Base-by-base conservation (phyloP, 805 yeast species). In the Pichia heedii region DNA sequence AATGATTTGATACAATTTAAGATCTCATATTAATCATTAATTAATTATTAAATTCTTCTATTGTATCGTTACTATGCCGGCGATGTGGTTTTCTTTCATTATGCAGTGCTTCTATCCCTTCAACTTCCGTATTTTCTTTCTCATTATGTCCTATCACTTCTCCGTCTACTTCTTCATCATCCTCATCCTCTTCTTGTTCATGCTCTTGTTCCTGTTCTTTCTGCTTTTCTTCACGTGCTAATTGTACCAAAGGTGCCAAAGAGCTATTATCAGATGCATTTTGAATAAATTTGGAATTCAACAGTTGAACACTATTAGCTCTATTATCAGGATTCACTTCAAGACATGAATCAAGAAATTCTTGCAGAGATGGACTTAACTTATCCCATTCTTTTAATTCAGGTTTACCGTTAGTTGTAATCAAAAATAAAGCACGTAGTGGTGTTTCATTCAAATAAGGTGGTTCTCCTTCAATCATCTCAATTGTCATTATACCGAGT, bases 391-490 rank as follows among this genome's bases (percentile, higher is more conserved):
- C 66, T 40, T 79, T 81, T 51, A 83, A 68, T 56, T 79, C 77
- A 7, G 93, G 93, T 20, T 89, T 84, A 29, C 93, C 93, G 56
- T 81, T 83, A 4, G 87, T 79, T 5, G 88, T 85, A 57, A 83
- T 83, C 60, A 83, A 65, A 54, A 80, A 84, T 42, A 83, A 68
- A 1, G 93, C 93, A 56, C 80, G 75, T 47, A 84, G 68, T 5
- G 90, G 93, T 51, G 81, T 83, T 56, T 83, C 90, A 54, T 83
- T 83, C 57, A 83, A 67, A 54, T 83, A 83, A 15, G 93, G 93
- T 2, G 93, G 93, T 62, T 83, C 90, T 21, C 86, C 83, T 58
- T 83, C 93, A 46, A 83, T 82, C 93, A 83, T 83, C 57, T 83
- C 93, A 51, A 83, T 84, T 3, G 89, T 80, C 93, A 83, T 83